These are phyloP conservation scores for Fusarium tanahbumbuense DNA, from an alignment of 2,329 filamentous ascomycete species.

Conservation along the genomic window DNA sequence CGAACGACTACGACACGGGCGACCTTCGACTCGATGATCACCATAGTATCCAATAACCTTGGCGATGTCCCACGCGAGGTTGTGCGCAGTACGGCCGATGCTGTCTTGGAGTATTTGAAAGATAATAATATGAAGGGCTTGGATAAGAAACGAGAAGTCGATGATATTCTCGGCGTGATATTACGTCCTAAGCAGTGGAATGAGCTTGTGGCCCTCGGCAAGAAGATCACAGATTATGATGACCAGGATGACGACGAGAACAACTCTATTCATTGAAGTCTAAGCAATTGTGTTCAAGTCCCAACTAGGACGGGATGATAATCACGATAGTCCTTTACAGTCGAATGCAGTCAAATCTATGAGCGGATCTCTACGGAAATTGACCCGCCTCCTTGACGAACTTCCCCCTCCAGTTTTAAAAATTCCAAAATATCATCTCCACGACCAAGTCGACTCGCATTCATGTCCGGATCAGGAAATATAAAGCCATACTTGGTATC, in stretches of 20 bases:
- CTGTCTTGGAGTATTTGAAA: constrained; percentile 89
- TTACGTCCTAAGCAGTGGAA: constrained; percentile 94
- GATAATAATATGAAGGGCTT: constrained; percentile 96
- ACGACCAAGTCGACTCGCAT: background rate
- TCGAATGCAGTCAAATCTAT: too few relatives aligned
- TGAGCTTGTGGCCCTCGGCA: constrained; percentile 92
- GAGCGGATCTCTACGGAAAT: too few relatives aligned
- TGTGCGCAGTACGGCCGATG: constrained; percentile 92
- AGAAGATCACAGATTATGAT: constrained; percentile 99
- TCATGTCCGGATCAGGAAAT: background rate
- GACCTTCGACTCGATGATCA: constrained; percentile 93
- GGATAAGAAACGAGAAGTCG: constrained; percentile 97
- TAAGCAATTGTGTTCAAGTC: too few relatives aligned
- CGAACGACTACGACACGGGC: constrained; percentile 90
- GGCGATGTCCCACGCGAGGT: constrained; percentile 94
- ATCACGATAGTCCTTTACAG: background rate
- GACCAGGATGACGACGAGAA: constrained; percentile 91
- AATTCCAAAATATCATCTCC: constrained; percentile 14
- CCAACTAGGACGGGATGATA: fast-evolving
- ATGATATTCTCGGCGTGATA: constrained; percentile 87
- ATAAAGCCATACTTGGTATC: constrained; percentile 1
- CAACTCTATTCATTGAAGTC: background rate
- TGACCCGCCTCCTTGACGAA: background rate
- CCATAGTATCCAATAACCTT: constrained; percentile 86
- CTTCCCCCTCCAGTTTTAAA: background rate